phyloP scores from a whole-genome alignment of 1,284 basidiomycete species.

The Malassezia sympodialis region DNA sequence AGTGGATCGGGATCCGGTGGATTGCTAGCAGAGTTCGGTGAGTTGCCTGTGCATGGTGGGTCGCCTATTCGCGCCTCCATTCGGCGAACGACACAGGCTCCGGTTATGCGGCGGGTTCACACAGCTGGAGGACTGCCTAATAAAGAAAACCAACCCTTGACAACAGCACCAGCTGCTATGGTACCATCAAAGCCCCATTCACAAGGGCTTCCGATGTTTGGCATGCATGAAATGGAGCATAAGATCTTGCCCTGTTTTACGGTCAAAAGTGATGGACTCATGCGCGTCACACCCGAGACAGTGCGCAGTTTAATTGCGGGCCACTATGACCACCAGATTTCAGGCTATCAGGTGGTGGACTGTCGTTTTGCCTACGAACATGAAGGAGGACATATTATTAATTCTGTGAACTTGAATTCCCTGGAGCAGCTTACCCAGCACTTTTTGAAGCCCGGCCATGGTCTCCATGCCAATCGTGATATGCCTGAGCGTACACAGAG shows the following conservation, averaged over 20 bases:
- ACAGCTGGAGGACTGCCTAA: not conserved
- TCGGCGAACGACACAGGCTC: not conserved
- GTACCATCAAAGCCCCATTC: not conserved
- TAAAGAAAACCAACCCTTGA: constrained; percentile 4
- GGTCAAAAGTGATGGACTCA: constrained; percentile 85
- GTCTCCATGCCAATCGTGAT: constrained; percentile 48
- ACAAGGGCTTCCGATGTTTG: constrained; percentile 32
- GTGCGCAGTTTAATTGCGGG: constrained; percentile 35
- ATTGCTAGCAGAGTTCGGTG: not conserved
- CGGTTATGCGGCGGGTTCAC: not conserved
- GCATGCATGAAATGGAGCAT: constrained; percentile 54
- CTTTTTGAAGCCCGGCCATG: constrained; percentile 56
- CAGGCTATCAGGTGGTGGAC: constrained; percentile 60
- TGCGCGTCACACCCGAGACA: constrained; percentile 73
- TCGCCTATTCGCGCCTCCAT: constrained; percentile 13
- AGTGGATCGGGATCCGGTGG: not conserved
- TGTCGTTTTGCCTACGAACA: constrained; percentile 98
- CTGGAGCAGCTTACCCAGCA: constrained; percentile 68
- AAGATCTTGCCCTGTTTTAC: constrained; percentile 89
- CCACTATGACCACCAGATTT: constrained; percentile 32
- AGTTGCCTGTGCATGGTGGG: not conserved
- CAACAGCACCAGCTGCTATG: not conserved
- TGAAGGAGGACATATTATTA: constrained; percentile 79
- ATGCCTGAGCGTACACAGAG: constrained; percentile 56
- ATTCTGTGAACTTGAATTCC: constrained; percentile 86